These are phyloP conservation scores for Colletotrichum cereale DNA, from an alignment of 2,329 filamentous ascomycete species.

Conservation along the genomic window DNA sequence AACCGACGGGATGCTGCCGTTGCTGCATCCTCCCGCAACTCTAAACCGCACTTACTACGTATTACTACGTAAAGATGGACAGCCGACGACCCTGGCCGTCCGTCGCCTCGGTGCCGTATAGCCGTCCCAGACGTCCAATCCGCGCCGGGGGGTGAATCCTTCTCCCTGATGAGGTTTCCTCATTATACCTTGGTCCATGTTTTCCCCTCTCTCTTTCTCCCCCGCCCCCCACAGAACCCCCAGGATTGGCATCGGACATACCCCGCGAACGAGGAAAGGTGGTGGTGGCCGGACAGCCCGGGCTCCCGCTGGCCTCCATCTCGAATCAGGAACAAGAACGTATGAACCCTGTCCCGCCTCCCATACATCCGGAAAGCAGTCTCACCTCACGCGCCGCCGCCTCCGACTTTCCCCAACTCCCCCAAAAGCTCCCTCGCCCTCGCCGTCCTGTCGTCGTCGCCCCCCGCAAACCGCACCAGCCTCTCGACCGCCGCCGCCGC, in stretches of 20 bases:
- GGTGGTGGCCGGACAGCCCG: not conserved
- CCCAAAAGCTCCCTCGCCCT: constrained; percentile 28
- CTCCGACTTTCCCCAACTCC: constrained; percentile 31
- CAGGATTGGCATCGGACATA: not conserved
- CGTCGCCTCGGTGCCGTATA: not conserved
- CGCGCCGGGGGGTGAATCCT: not conserved
- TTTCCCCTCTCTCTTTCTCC: not conserved
- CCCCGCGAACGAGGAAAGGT: not conserved
- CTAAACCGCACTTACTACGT: constrained; percentile 7
- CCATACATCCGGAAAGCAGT: too few relatives aligned
- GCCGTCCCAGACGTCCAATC: constrained; percentile 8
- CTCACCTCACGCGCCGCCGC: not conserved
- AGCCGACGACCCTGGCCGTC: not conserved
- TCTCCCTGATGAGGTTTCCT: not conserved
- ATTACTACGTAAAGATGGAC: too few relatives aligned
- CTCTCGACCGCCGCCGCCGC: constrained; percentile 42
- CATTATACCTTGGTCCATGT: not conserved
- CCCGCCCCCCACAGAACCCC: not conserved
- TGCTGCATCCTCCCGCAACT: constrained; percentile 19
- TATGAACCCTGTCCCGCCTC: not conserved
- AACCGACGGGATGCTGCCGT: not conserved
- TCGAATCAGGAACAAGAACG: constrained; percentile 2
- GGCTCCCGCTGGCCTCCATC: not conserved
- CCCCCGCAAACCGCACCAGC: constrained; percentile 42
- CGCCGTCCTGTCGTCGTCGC: constrained; percentile 44